Base-by-base conservation (phyloP, 2,329 filamentous ascomycete species). In the Arachnomyces sp. region DNA sequence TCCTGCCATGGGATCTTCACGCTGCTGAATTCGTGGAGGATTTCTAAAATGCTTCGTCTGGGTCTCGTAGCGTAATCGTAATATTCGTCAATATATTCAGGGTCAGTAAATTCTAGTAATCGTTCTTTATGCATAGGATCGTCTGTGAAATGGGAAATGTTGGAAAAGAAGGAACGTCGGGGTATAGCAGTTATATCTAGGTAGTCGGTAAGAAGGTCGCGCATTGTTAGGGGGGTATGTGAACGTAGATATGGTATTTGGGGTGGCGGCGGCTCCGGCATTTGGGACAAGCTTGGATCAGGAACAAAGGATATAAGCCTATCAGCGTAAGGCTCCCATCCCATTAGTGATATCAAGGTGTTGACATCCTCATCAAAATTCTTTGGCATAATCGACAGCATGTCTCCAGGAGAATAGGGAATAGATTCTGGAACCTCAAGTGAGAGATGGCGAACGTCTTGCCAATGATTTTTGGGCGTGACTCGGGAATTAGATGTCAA, bases 61-160 rank as follows among this genome's bases (percentile, higher is more conserved):
- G 90, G 85, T 7, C 92, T 80, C 0, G 89, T 89, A 1, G 92
- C 92, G 58, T 98, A 98, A 64, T 98, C 90, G 66, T 86, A 96
- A 41, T 94, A 81, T 52, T 98, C 92, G 51, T 96, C 88, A 4
- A 90, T 77, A 52, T 82, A 85, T 34, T 83, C 75, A 0, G 86
- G 79, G 52, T 83, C 76, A 1, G 80, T 81, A 52, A 98, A 92
- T 56, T 98, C 92, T 7, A 82, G 63, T 0, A 98, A 74, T 2
- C 90, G 79, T 45, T 92, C 83, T 51, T 78, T 79, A 54, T 98
- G 90, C 52, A 79, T 78, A 2, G 68, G 59, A 52, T 93, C 76
- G 0, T 68, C 64, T 2, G 87, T 84, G 54, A 88, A 88, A 57
- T 87, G 79, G 0, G 82, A 77, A 40, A 95, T 77, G 14, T 79